Conservation (phyloP, 169 alveolate genomes). For the Plasmodium billcollinsi region DNA sequence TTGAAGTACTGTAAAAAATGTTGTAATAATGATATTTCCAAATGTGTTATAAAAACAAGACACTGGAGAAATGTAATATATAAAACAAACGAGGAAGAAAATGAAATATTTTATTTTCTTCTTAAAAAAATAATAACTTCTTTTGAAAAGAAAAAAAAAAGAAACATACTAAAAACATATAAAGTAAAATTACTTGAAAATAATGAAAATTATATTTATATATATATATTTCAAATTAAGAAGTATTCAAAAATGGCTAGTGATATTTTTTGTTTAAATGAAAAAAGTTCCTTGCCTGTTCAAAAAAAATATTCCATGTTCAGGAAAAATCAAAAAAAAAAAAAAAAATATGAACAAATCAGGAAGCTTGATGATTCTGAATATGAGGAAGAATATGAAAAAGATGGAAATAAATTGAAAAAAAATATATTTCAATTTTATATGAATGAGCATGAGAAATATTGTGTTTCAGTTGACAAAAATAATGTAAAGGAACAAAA, state of each 20-base stretch:
- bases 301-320: constrained; percentile 1
- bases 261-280: no score
- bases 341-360: background rate
- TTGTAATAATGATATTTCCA: background rate
- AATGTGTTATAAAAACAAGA: background rate
- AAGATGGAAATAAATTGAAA: background rate
- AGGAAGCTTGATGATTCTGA: background rate
- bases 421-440: no score
- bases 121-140: background rate
- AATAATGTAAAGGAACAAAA: no score
- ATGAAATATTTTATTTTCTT: background rate
- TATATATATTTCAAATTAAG: background rate
- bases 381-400: background rate
- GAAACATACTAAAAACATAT: background rate
- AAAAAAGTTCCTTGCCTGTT: background rate
- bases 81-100: background rate
- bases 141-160: background rate
- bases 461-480: no score
- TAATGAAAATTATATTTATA: background rate
- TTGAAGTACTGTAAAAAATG: background rate
- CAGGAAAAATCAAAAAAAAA: background rate
- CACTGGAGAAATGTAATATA: background rate
- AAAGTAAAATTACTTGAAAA: background rate
- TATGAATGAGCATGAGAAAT: no score
- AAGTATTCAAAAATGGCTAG: no score